Evolutionary conservation across 805 yeast genomes (phyloP).

Genomic region (Scheffersomyces ergatensis): DNA sequence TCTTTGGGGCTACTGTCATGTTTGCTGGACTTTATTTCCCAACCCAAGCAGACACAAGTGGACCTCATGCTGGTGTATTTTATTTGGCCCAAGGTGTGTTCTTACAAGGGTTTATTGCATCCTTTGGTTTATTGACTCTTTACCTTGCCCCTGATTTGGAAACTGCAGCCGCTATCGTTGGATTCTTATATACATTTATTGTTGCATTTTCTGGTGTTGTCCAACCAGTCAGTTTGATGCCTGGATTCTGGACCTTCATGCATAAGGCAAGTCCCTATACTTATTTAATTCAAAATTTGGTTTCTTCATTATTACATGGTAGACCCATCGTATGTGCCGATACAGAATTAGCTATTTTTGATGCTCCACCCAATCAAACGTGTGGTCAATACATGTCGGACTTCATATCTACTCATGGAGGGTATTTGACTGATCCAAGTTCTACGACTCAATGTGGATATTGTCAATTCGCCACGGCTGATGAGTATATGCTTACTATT

Average conservation of each 20-base stretch:
- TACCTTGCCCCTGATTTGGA: constrained; percentile 65
- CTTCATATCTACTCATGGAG: constrained; percentile 44
- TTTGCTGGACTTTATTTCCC: constrained; percentile 52
- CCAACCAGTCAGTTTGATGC: constrained; percentile 57
- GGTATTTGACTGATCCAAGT: constrained; percentile 56
- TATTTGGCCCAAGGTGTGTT: constrained; percentile 25
- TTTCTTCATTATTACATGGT: constrained; percentile 44
- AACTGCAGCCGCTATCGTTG: constrained; percentile 59
- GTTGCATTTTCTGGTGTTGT: constrained; percentile 70
- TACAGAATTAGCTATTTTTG: constrained; percentile 24
- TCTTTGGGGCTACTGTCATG: constrained; percentile 21
- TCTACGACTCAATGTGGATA: constrained; percentile 49
- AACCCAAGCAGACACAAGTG: constrained; percentile 39
- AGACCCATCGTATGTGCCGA: constrained; percentile 40
- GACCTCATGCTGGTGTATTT: constrained; percentile 40
- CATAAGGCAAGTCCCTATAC: constrained; percentile 72
- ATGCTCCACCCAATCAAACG: constrained; percentile 55
- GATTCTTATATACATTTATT: constrained; percentile 55
- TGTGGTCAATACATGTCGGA: constrained; percentile 55
- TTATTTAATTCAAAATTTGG: constrained; percentile 60
- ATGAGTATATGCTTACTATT: constrained; percentile 43
- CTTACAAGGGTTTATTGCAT: constrained; percentile 28
- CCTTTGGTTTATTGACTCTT: constrained; percentile 39
- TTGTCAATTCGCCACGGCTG: constrained; percentile 46
- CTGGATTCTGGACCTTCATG: constrained; percentile 85